phyloP scores from a whole-genome alignment of 192 early-diverging fungal species.

The Gigaspora rosea region DNA sequence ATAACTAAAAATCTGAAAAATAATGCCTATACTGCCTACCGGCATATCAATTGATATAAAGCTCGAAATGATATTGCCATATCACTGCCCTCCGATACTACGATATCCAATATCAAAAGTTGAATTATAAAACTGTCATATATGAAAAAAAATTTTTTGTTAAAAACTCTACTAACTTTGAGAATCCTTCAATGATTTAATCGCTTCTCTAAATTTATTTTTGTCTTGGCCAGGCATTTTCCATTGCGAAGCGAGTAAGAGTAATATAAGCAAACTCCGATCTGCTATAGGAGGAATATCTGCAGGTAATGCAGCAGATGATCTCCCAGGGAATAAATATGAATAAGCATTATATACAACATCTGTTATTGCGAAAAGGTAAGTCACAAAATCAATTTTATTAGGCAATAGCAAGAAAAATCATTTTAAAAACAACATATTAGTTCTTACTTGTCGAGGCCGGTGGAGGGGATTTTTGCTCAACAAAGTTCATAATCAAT shows the following conservation, averaged over 20 bases:
- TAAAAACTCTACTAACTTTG: slow-evolving; percentile 37
- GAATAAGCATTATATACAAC: slow-evolving; percentile 71
- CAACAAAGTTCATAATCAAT: slow-evolving; percentile 54
- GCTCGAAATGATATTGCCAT: slow-evolving; percentile 53
- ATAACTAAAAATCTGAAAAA: background rate
- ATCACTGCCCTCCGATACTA: slow-evolving; percentile 37
- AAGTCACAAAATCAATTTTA: slow-evolving; percentile 5
- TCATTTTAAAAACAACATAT: too few relatives aligned
- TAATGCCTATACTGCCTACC: slow-evolving; percentile 36
- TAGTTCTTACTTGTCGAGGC: slow-evolving; percentile 42
- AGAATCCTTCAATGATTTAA: slow-evolving; percentile 47
- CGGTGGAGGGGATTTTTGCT: slow-evolving; percentile 50
- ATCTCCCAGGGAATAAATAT: slow-evolving; percentile 61
- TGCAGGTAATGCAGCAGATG: slow-evolving; percentile 37
- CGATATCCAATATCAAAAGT: background rate
- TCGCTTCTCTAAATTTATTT: slow-evolving; percentile 45
- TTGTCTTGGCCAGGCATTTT: slow-evolving; percentile 27
- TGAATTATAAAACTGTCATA: background rate
- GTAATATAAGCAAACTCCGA: slow-evolving; percentile 60
- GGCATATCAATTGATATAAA: slow-evolving; percentile 54
- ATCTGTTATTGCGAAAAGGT: slow-evolving; percentile 37
- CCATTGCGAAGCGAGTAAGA: slow-evolving; percentile 53
- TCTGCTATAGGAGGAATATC: slow-evolving; percentile 62
- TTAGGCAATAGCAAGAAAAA: slow-evolving; percentile 31
- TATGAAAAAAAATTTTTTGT: background rate